A percentile compares a stretch with the other conserved stretches of the same genome.
Evolutionary conservation across 192 early-diverging fungal species (phyloP).

Genomic region (Coemansia sp.): DNA sequence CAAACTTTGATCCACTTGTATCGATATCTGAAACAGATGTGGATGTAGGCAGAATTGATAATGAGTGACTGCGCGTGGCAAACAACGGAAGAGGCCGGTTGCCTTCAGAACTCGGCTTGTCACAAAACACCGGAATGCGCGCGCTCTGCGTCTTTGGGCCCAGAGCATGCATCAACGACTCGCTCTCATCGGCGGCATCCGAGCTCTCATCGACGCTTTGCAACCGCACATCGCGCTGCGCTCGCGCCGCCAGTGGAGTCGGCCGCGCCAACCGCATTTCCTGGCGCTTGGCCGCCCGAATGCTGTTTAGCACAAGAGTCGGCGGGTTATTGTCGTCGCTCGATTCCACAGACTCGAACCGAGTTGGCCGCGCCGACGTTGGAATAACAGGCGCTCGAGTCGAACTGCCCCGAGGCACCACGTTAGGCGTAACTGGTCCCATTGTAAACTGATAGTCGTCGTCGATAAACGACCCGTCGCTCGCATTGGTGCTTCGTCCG

Average conservation of each 20-base stretch:
- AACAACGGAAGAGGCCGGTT: conserved; percentile 16
- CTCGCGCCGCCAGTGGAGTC: conserved; percentile 29
- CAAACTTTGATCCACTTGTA: not conserved
- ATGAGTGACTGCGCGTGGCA: not conserved
- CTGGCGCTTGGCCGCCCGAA: conserved; percentile 19
- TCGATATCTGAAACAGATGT: no score
- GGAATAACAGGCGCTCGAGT: conserved; percentile 20
- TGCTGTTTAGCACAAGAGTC: conserved; percentile 33
- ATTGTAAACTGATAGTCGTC: conserved; percentile 55
- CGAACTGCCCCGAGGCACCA: conserved; percentile 17
- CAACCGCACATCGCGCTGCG: not conserved
- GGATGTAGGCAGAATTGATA: no score
- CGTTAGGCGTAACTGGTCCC: conserved; percentile 45
- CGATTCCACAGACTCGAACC: conserved; percentile 10
- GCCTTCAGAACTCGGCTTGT: not conserved
- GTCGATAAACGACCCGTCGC: conserved; percentile 5
- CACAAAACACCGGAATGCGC: conserved; percentile 25
- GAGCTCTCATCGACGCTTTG: conserved; percentile 20
- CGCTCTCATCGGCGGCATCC: conserved; percentile 1
- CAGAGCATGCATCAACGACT: not conserved
- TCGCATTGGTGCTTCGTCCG: no score
- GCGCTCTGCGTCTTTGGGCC: conserved; percentile 10
- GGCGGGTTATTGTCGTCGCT: conserved; percentile 37
- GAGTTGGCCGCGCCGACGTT: conserved; percentile 14
- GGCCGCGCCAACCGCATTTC: conserved; percentile 20